A percentile compares a stretch with the other conserved stretches of the same genome.
These are phyloP conservation scores for Zea mays DNA, from an alignment of 176 grass and related monocot species.

Conservation along the genomic window Zm-B73-REFERENCE-NAM-5.0 NC_050096.1:212566001-212566500, in stretches of 20 bases:
- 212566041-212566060: conserved; percentile 1
- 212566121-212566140: neutral
- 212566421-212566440: conserved; percentile 15
- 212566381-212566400: neutral
- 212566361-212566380: neutral
- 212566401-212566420: neutral
- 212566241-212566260: neutral
- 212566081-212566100: neutral
- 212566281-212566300: neutral
- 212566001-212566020: neutral
- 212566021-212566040: neutral
- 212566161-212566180: neutral
- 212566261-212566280: neutral
- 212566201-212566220: neutral
- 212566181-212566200: neutral
- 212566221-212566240: neutral
- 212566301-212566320: neutral
- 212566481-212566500: neutral
- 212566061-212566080: neutral
- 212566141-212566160: neutral
- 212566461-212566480: neutral
- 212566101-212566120: neutral
- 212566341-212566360: no score
- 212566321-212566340: no score
- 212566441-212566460: neutral